Base-by-base conservation (phyloP, 2,329 filamentous ascomycete species). In the Fusarium sp. region DNA sequence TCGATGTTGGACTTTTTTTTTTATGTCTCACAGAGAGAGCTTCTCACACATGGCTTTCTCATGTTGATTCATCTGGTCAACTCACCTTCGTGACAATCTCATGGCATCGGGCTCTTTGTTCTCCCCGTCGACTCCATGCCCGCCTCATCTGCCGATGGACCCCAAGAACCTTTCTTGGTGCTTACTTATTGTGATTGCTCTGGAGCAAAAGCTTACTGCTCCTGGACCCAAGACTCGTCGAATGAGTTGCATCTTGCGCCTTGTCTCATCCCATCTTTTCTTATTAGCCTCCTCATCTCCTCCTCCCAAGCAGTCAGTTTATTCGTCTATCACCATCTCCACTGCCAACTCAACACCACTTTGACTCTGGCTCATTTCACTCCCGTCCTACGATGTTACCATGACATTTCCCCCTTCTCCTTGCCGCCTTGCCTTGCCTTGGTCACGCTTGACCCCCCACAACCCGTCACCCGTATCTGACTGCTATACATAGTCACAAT, bases 401-500 rank as follows among this genome's bases (percentile, higher is more conserved):
- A 64, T 70, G 31, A 36, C 70, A 73, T 75, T 65, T 50, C 47
- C 66, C 69, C 57, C 68, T 62, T 69, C 45, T 58, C 31, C 25
- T 31, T 45, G 47, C 35, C 69, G 36, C 52, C 63, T 62, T 22
- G 47, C 40, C 61, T 45, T 59, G 40, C 40, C 54, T 54, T 68
- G 33, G 38, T 52, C 42, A 52, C 65, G 31, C 58, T 57, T 45
- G 18, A 42, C 63, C 36, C 71, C 68, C 68, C 72, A 73, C 62
- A 59, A 69, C 38, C 68, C 63, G 61, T 52, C 2, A 50, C 56
- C 45, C 64, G 50, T 56, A 62, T 62, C 31, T 71, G 20, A 58
- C 68, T 65, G 57, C 75, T 77, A 78, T 74, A 72, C 74, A 73
- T 78, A 74, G 76, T 71, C 63, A 65, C 73, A 58, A 67, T 64